Base-by-base conservation (phyloP, 2,329 filamentous ascomycete genomes). In the Fusarium clavum region DNA sequence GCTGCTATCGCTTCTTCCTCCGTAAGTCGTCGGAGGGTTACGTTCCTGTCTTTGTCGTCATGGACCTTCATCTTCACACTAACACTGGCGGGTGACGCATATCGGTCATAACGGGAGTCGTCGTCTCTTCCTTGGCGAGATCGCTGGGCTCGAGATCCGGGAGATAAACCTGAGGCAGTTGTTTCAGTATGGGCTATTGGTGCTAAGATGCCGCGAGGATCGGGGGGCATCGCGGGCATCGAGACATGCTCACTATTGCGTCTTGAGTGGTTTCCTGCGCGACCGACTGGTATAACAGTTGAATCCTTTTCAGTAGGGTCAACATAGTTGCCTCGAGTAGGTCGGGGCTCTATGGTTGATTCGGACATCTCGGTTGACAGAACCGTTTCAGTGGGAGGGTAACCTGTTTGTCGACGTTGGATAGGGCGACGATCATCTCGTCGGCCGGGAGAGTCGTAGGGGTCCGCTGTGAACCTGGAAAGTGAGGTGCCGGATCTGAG, bases 381-480 rank as follows among this genome's bases (percentile, higher is more conserved):
- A 5, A 74, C 67, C 8, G 77, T 73, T 6, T 76, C 73, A 30
- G 55, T 40, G 10, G 69, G 68, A 25, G 68, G 72, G 40, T 75
- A 76, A 10, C 76, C 77, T 12, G 78, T 78, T 16, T 72, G 71
- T 6, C 78, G 79, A 69, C 80, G 70, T 13, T 67, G 58, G 8
- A 76, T 71, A 13, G 76, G 73, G n/a, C 79, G 76, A 6, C 77
- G 78, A 18, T 75, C 73, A 30, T 73, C 64, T 41, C 72, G 81
- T 49, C 85, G 80, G 0, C 82, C 78, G 3, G 87, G 85, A 18
- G 84, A 84, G 5, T 83, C 81, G 64, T 86, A 83, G 27, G 90
- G 90, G 76, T 94, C 92, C 29, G 88, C 91, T 4, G 91, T 93
- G 66, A 88, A 93, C 72, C 85, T 85, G 24, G 89, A 88, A n/a